Evolutionary conservation across 306 rosid genomes (phyloP), one percentile per base, ranked within the genome.

Genomic region (Vigna radiata): DNA sequence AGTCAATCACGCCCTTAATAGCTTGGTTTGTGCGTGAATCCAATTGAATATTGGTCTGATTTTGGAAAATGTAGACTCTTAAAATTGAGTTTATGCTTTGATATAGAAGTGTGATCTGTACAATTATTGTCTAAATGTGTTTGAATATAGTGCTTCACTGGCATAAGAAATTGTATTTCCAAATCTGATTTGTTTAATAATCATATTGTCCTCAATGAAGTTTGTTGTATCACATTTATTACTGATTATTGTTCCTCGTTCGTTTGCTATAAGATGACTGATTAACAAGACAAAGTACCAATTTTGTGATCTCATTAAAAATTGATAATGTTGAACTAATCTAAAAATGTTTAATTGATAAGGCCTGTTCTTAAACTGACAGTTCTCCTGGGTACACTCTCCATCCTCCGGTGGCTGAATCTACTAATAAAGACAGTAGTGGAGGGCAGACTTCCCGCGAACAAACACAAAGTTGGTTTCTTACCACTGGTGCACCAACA

Each of bases 351-450:
- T 29, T 21, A 29, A 66, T 48, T 79, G 29, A 82, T 43, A 11
- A 39, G 36, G 4, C 13, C 0, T 68, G 15, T 86, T 65, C 55
- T 73, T 68, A 46, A 52, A 65, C 74, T 64, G 70, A 71, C 85
- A 90, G 97, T 87, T 77, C 91, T 67, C 85, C 91, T 54, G 97
- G 91, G 81, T 83, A 83, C 83, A 88, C 84, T 6, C 77, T 81
- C 44, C 60, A 81, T 79, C 92, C 92, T 81, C 86, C 83, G 23
- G 76, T 53, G 25, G 65, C 77, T 1, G 84, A 87, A 79, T 80
- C 93, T 71, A 1, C 77, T 43, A 76, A 33, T 29, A 18, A 66
- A 8, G 89, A 73, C 77, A 54, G 74, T 52, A 72, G 68, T 84
- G 89, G 89, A 63, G 97, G 78, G 73, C 86, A 48, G 58, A 53